Evolutionary conservation across 495 filamentous ascomycete genomes (phyloP).

Genomic region (Hypomontagnella submonticulosa): DNA sequence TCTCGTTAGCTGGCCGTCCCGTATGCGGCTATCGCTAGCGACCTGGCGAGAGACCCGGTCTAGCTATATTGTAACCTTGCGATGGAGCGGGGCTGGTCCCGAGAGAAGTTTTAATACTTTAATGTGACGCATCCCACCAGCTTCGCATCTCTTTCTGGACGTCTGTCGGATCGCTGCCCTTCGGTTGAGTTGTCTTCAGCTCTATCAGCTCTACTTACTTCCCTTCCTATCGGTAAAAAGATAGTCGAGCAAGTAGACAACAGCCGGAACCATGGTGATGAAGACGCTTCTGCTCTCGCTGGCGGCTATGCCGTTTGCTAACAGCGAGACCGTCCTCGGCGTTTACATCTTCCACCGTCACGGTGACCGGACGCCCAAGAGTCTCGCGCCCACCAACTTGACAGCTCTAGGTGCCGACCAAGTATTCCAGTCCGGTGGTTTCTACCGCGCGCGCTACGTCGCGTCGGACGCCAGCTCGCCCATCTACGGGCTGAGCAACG

Average conservation of each 20-base stretch:
- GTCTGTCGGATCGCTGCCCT: conserved; percentile 9
- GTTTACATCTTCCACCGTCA: conserved; percentile 77
- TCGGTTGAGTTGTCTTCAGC: neutral
- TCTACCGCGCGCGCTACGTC: conserved; percentile 71
- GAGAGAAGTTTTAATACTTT: conserved; percentile 20
- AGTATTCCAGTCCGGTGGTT: conserved; percentile 68
- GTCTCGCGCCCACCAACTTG: conserved; percentile 62
- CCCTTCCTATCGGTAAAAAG: neutral
- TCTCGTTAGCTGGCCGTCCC: conserved; percentile 27
- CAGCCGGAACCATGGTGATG: conserved; percentile 31
- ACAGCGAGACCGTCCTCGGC: conserved; percentile 71
- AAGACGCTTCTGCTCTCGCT: conserved; percentile 46
- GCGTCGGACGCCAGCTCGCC: conserved; percentile 50
- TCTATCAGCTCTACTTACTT: neutral
- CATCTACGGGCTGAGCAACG: conserved; percentile 60
- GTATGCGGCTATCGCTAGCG: conserved; percentile 28
- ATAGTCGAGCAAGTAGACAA: conserved; percentile 1
- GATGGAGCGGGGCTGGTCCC: conserved; percentile 32
- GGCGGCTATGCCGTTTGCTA: conserved; percentile 50
- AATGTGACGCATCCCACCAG: conserved; percentile 11
- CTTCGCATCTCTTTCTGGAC: conserved; percentile 8
- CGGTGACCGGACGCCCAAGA: conserved; percentile 77
- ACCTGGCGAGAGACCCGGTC: conserved; percentile 11
- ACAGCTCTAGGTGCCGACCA: conserved; percentile 77
- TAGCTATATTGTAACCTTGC: conserved; percentile 29